These are phyloP conservation scores for Starmerella cellae DNA, from an alignment of 805 yeast genomes.

Conservation along the genomic window DNA sequence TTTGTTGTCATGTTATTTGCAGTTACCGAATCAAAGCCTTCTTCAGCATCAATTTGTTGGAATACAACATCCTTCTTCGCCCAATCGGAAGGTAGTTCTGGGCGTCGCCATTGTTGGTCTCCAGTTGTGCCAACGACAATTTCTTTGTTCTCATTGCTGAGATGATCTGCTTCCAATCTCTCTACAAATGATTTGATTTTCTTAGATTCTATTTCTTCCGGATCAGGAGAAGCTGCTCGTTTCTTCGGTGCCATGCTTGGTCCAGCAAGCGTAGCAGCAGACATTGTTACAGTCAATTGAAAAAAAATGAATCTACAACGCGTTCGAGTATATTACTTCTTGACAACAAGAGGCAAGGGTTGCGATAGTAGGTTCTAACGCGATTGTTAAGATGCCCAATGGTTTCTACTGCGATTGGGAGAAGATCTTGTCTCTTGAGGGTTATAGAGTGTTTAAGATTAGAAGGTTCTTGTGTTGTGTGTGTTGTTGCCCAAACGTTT, in stretches of 20 bases:
- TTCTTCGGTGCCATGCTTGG: neutral
- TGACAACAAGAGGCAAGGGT: neutral
- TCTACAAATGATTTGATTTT: slow-evolving; percentile 9
- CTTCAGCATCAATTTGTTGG: slow-evolving; percentile 94
- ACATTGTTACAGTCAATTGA: neutral
- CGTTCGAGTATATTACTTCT: neutral
- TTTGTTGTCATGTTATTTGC: neutral
- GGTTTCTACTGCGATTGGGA: too few relatives aligned
- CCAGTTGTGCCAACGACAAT: slow-evolving; percentile 11
- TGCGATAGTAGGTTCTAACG: neutral
- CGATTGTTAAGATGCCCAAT: too few relatives aligned
- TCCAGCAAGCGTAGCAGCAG: neutral
- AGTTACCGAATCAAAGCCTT: slow-evolving; percentile 24
- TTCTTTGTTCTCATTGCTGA: slow-evolving; percentile 2
- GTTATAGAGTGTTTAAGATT: too few relatives aligned
- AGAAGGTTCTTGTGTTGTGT: too few relatives aligned
- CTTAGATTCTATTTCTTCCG: slow-evolving; percentile 3
- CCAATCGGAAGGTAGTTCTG: slow-evolving; percentile 37
- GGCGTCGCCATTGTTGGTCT: slow-evolving; percentile 43
- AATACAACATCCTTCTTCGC: slow-evolving; percentile 25
- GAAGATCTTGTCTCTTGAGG: too few relatives aligned
- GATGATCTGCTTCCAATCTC: slow-evolving; percentile 13
- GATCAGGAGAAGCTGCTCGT: neutral
- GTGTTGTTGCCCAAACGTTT: too few relatives aligned
- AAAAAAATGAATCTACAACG: neutral